Percentiles rank a stretch among this genome's conserved stretches.
phyloP scores from a whole-genome alignment of 495 filamentous ascomycete genomes.

The Sabuloglossum arenarium region DNA sequence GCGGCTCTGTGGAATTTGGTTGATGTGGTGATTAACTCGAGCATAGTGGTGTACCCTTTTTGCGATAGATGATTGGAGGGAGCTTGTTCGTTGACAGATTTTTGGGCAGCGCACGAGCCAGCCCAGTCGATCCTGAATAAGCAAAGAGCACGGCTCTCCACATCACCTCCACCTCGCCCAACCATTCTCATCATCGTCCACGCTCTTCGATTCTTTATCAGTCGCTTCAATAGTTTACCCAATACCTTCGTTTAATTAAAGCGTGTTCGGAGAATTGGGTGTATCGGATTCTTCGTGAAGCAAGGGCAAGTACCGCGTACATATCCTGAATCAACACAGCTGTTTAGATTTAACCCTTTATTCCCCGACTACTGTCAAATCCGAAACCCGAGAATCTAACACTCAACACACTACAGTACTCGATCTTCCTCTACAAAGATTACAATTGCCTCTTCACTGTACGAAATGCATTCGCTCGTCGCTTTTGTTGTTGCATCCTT shows the following conservation, averaged over 20 bases:
- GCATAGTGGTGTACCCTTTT: too few relatives aligned
- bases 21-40: neutral
- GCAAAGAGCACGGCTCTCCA: neutral
- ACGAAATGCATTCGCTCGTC: neutral
- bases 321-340: neutral
- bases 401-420: neutral
- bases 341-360: neutral
- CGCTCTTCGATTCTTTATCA: neutral
- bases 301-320: neutral
- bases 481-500: neutral
- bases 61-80: neutral
- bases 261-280: neutral
- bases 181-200: neutral
- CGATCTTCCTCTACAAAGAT: neutral
- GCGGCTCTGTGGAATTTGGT: neutral
- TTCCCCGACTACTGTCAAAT: neutral
- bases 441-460: neutral
- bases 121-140: too few relatives aligned
- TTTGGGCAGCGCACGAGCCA: too few relatives aligned
- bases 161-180: neutral
- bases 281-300: neutral
- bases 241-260: neutral
- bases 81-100: neutral
- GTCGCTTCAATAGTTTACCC: neutral
- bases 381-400: neutral